Evolutionary conservation across 1,284 basidiomycete species (phyloP), one percentile per base, ranked within the genome.

Genomic region (Tremellales sp.): DNA sequence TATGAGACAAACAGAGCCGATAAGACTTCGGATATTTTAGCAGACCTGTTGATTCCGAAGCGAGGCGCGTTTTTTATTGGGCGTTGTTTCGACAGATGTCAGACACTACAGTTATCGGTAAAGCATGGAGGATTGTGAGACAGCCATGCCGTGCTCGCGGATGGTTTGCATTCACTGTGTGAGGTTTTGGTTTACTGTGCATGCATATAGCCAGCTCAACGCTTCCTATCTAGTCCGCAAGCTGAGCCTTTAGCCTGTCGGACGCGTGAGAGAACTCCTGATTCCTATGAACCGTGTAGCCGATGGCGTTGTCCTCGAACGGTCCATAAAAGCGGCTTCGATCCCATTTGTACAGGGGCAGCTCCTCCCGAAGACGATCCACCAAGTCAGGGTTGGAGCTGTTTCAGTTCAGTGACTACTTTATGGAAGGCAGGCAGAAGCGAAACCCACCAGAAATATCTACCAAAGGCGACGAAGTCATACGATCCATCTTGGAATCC

Each of bases 311-410:
- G 43, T 67, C 57, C 13, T 45, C 41, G 45, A 67, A 67, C 0
- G 65, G 65, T 13, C 66, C 62, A 47, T 65, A 61, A 48, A 65
- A 69, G n/a, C 57, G 37, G 4, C 46, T 40, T 18, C 62, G 42
- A 35, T 59, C 53, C 50, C 55, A 63, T 18, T 62, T 56, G 43
- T 58, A 60, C 22, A 70, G 42, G n/a, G 54, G 49, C 24, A 56
- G 28, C 0, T 45, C 40, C 18, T 50, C 33, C 22, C 46, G 37
- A 29, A 67, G 47, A 1, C 56, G 50, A 8, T 58, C 37, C 5
- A 65, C 58, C 14, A 67, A 50, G 37, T 67, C 61, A 4, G 58
- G 50, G 39, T 57, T 60, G n/a, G 56, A 42, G 16, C 50, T 56
- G 24, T 10, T 32, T n/a, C 12, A 25, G 22, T 1, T 24, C 12